A percentile compares a stretch with the other conserved stretches of the same genome.
phyloP scores from a whole-genome alignment of 2,329 filamentous ascomycete genomes.

The Beauveria australis region DNA sequence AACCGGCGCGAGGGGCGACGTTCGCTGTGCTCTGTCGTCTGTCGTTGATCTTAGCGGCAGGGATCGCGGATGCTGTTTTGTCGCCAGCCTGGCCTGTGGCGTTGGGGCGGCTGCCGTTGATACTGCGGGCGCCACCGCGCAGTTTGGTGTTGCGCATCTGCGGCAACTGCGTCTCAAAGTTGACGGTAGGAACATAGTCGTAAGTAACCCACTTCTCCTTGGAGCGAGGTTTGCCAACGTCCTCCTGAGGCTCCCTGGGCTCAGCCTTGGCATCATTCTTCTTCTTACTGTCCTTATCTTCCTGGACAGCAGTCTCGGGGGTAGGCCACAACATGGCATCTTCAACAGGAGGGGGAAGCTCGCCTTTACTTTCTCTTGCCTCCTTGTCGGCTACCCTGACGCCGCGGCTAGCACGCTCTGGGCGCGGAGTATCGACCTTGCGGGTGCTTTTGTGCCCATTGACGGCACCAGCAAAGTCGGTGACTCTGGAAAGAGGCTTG shows the following conservation, averaged over 20 bases:
- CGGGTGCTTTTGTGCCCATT: constrained; percentile 35
- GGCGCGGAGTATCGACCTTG: constrained; percentile 30
- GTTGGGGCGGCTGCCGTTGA: constrained; percentile 30
- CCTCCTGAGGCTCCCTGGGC: constrained; percentile 42
- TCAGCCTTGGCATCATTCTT: constrained; percentile 53
- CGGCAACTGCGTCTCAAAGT: constrained; percentile 76
- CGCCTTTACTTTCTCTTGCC: constrained; percentile 23
- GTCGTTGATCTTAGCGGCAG: constrained; percentile 24
- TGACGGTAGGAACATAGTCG: constrained; percentile 73
- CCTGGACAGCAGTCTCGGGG: constrained; percentile 62
- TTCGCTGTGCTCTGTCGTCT: constrained; percentile 29
- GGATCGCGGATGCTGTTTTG: constrained; percentile 26
- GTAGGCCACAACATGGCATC: constrained; percentile 86
- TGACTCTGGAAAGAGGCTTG: constrained; percentile 28
- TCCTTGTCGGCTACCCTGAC: constrained; percentile 38
- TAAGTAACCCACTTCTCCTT: constrained; percentile 85
- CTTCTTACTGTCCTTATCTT: constrained; percentile 64
- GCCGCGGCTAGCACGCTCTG: constrained; percentile 35
- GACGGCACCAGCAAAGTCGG: constrained; percentile 17
- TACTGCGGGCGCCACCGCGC: constrained; percentile 40
- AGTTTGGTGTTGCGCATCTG: constrained; percentile 40
- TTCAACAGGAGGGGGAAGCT: constrained; percentile 54
- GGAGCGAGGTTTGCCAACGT: constrained; percentile 42
- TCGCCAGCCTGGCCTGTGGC: constrained; percentile 28
- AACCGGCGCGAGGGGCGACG: constrained; percentile 26